Base-by-base conservation (phyloP, 2,329 filamentous ascomycete species). In the Sphaerostilbella broomeana region DNA sequence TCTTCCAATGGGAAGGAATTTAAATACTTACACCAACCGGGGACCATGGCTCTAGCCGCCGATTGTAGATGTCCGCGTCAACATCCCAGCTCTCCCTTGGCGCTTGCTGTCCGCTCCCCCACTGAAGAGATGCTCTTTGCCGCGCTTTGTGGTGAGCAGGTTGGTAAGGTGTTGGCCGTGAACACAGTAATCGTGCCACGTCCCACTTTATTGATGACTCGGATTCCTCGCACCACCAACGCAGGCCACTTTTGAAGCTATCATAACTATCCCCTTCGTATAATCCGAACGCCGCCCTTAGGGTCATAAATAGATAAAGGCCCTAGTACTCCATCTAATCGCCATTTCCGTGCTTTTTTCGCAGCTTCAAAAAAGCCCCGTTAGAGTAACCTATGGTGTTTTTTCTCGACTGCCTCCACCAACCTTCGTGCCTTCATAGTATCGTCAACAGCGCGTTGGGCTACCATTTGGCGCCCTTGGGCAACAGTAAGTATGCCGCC, bases 141-240 rank as follows among this genome's bases (percentile, higher is more conserved):
- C n/a, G n/a, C n/a, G n/a, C n/a, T n/a, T n/a, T n/a, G n/a, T n/a
- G n/a, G n/a, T n/a, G n/a, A n/a, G n/a, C n/a, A n/a, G n/a, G n/a
- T n/a, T n/a, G n/a, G n/a, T n/a, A n/a, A n/a, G n/a, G n/a, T n/a
- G n/a, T n/a, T 36, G 13, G n/a, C n/a, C n/a, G n/a, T n/a, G n/a
- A n/a, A n/a, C n/a, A n/a, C n/a, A n/a, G n/a, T 38, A 38, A 6
- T 31, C 35, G 35, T 38, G 35, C 35, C 35, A 30, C 35, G 35
- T 27, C 35, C 26, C 35, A 38, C 35, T 29, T 29, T n/a, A n/a
- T 29, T 29, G 6, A 16, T 7, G n/a, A 7, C 7, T 29, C 27
- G 27, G 15, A 7, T n/a, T 29, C 15, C 30, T 33, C 30, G 7
- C 37, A 24, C 19, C 20, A 29, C 6, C 20, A 24, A 22, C 15